A percentile compares a stretch with the other conserved stretches of the same genome.
Evolutionary conservation across 345 rosid species (phyloP).

Genomic region (Euphorbia peplus): DNA sequence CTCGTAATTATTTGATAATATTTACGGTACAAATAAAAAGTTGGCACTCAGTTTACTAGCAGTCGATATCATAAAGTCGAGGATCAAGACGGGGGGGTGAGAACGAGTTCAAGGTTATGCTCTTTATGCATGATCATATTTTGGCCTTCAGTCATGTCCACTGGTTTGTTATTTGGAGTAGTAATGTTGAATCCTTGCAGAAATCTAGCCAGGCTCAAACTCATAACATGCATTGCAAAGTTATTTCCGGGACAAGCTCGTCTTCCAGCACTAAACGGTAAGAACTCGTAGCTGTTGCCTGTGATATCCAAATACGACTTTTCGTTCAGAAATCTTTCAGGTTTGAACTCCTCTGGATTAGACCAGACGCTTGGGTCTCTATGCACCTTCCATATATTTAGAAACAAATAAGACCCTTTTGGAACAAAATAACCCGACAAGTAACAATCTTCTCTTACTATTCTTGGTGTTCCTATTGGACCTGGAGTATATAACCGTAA

Average conservation of each 20-base stretch:
- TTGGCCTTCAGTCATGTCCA: not conserved
- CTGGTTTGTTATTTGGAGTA: not conserved
- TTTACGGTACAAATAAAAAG: no score
- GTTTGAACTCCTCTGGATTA: constrained; percentile 3
- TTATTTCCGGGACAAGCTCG: constrained; percentile 8
- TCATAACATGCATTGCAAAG: constrained; percentile 3
- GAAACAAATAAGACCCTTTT: not conserved
- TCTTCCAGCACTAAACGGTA: constrained; percentile 11
- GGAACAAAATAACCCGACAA: constrained; percentile 11
- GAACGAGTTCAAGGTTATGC: not conserved
- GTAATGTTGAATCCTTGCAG: not conserved
- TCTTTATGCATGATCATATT: not conserved
- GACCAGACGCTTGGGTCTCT: constrained; percentile 3
- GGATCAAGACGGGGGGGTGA: constrained; percentile 7
- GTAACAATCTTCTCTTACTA: constrained; percentile 7
- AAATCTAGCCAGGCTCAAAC: constrained; percentile 4
- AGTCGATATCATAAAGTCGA: not conserved
- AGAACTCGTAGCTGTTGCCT: not conserved
- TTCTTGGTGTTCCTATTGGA: constrained; percentile 9
- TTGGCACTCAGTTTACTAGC: no score
- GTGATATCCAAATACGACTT: not conserved
- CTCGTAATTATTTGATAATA: no score
- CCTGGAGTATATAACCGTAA: constrained; percentile 21
- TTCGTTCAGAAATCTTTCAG: not conserved
- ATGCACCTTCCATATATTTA: constrained; percentile 8